phyloP scores from a whole-genome alignment of 176 grass and related monocot species.

The Aegilops speltoides region DNA sequence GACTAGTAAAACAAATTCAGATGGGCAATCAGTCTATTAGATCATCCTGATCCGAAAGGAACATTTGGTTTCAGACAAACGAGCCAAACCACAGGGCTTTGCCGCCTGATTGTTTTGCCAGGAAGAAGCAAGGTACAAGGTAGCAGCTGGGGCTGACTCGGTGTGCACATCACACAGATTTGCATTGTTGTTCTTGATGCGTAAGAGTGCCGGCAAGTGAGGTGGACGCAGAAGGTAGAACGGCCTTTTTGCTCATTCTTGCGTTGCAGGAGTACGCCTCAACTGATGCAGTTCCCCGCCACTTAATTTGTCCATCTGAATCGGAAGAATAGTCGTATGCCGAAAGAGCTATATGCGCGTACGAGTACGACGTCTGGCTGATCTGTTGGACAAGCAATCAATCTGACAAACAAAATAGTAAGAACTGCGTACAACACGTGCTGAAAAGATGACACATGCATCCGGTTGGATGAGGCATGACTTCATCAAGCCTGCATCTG shows the following conservation, averaged over 20 bases:
- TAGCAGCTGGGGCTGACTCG: background rate
- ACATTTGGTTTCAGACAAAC: background rate
- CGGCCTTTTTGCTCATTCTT: background rate
- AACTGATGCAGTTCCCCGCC: background rate
- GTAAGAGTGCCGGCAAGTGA: background rate
- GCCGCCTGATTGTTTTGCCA: background rate
- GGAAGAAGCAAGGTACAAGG: background rate
- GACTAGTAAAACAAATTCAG: background rate
- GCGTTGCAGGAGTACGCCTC: background rate
- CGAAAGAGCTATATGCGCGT: background rate
- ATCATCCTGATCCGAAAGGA: background rate
- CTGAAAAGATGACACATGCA: background rate
- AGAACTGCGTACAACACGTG: background rate
- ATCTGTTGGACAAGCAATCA: background rate
- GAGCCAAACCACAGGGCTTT: background rate
- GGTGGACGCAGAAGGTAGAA: background rate
- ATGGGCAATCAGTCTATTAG: background rate
- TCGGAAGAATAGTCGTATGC: constrained; percentile 7
- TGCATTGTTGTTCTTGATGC: background rate
- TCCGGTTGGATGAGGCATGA: background rate
- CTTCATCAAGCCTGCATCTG: background rate
- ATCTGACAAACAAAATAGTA: background rate
- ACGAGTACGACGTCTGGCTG: background rate
- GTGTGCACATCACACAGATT: background rate
- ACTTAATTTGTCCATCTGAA: background rate